phyloP scores from a whole-genome alignment of 768 basidiomycete genomes.

The Mycena vitilis region DNA sequence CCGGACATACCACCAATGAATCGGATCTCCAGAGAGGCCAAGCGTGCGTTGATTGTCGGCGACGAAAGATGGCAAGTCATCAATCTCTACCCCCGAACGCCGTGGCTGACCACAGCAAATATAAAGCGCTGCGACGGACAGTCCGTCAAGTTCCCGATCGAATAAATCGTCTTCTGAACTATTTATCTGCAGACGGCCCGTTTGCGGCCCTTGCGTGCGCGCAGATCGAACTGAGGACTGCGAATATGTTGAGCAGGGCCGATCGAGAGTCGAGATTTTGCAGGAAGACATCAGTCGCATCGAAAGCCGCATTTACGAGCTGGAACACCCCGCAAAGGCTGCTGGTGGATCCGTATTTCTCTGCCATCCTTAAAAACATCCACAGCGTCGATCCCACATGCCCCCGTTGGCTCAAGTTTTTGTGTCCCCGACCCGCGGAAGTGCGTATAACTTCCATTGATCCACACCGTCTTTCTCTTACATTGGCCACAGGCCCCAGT shows the following conservation, averaged over 20 bases:
- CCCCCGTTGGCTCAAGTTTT: neutral
- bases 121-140: no score
- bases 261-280: conserved; percentile 50
- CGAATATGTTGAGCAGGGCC: conserved; percentile 55
- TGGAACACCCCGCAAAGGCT: conserved; percentile 45
- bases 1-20: no score
- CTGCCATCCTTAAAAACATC: conserved; percentile 40
- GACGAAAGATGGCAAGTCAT: conserved; percentile 26
- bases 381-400: conserved; percentile 4
- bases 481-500: no score
- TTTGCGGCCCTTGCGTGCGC: conserved; percentile 54
- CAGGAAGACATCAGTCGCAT: conserved; percentile 55
- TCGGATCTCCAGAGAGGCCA: no score
- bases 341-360: conserved; percentile 36
- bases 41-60: conserved; percentile 25
- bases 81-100: neutral
- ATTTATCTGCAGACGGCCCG: conserved; percentile 41
- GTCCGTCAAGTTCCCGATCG: neutral
- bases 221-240: conserved; percentile 53
- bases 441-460: no score
- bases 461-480: no score
- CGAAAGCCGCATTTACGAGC: conserved; percentile 48
- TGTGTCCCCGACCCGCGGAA: neutral
- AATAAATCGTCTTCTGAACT: neutral
- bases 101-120: no score